A percentile compares a stretch with the other conserved stretches of the same genome.
These are phyloP conservation scores for Auxenochlorella pyrenoidosa DNA, from an alignment of 139 green algal species.

Conservation along the genomic window DNA sequence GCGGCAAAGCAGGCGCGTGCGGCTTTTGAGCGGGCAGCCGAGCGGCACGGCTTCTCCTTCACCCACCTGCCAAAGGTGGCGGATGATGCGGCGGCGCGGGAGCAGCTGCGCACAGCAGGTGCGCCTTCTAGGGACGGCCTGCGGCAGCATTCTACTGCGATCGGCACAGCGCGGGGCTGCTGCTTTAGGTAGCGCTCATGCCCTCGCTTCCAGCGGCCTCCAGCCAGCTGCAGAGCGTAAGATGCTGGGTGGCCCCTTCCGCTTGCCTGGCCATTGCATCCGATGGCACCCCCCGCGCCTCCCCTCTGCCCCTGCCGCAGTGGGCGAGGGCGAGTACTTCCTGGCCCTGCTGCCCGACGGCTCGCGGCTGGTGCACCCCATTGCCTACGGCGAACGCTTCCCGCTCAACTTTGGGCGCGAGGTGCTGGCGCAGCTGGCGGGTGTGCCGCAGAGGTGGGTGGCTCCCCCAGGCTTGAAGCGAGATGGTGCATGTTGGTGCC, in stretches of 20 bases:
- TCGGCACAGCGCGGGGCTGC: too few species aligned
- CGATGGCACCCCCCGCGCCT: background rate
- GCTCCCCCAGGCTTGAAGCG: too few species aligned
- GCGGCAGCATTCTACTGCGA: too few species aligned
- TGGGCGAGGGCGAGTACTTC: conserved; percentile 86
- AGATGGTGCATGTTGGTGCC: too few species aligned
- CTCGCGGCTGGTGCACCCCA: conserved; percentile 72
- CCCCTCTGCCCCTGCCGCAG: conserved; percentile 27
- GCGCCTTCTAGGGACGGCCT: background rate
- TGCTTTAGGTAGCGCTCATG: too few species aligned
- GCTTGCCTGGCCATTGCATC: too few species aligned
- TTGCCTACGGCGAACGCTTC: conserved; percentile 72
- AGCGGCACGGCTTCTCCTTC: conserved; percentile 44
- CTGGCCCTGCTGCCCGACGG: conserved; percentile 83
- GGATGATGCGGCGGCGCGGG: conserved; percentile 36
- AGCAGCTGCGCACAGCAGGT: conserved; percentile 42
- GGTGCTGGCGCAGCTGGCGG: conserved; percentile 77
- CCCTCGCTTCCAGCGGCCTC: too few species aligned
- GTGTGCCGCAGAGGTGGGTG: conserved; percentile 57
- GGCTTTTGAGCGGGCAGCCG: conserved; percentile 47
- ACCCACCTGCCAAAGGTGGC: conserved; percentile 22
- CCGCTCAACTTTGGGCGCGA: conserved; percentile 84
- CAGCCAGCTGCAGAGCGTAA: background rate
- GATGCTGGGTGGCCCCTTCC: too few species aligned
- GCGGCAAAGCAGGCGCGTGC: conserved; percentile 1